Evolutionary conservation across 768 basidiomycete genomes (phyloP).

Genomic region (Tulasnella calospora): DNA sequence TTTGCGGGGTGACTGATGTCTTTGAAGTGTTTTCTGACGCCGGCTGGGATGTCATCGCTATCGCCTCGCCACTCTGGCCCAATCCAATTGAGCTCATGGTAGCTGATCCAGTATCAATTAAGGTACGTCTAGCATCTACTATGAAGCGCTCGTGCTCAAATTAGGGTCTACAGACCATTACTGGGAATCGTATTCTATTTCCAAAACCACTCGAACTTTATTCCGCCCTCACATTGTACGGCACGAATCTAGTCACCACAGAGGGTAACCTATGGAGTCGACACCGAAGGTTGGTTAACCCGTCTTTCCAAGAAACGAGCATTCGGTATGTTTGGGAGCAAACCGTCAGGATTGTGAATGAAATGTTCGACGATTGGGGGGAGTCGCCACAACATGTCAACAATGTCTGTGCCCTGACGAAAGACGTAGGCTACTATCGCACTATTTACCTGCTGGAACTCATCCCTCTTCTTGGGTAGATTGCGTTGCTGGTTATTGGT

Average conservation of each 20-base stretch:
- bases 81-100: too few relatives aligned
- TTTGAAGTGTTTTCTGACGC: background rate
- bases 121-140: too few relatives aligned
- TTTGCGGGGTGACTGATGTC: background rate
- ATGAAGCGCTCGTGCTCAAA: too few relatives aligned
- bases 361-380: conserved; percentile 17
- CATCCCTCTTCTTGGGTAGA: background rate
- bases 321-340: background rate
- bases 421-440: background rate
- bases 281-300: background rate
- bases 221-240: background rate
- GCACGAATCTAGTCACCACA: conserved; percentile 7
- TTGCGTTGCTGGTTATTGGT: background rate
- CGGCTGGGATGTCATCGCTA: background rate
- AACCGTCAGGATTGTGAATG: background rate
- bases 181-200: background rate
- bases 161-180: background rate
- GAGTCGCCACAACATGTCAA: background rate
- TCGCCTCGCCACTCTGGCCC: background rate
- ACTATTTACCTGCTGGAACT: background rate
- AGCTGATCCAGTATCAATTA: too few relatives aligned
- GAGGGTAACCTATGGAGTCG: conserved; percentile 10
- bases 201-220: background rate
- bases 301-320: background rate
- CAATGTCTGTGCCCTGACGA: background rate